phyloP scores from a whole-genome alignment of 2,329 filamentous ascomycete genomes.

The Paecilomyces dactylethromorphus region DNA sequence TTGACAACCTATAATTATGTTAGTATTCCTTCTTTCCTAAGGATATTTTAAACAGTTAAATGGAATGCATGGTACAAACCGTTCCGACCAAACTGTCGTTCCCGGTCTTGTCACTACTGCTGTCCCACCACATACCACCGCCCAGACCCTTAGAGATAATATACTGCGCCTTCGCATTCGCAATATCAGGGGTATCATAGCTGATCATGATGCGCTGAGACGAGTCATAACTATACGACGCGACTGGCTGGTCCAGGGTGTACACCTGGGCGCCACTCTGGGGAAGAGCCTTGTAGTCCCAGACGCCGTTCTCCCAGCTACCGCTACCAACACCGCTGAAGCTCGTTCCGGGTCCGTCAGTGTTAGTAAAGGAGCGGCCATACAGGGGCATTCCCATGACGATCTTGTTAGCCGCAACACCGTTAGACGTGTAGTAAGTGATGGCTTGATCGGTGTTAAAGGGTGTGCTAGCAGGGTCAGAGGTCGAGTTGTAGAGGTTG shows the following conservation, averaged over 20 bases:
- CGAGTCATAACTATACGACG: conserved; percentile 63
- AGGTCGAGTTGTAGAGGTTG: conserved; percentile 60
- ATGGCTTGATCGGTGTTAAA: conserved; percentile 71
- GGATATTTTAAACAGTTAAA: neutral
- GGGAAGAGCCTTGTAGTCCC: conserved; percentile 84
- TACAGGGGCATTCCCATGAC: conserved; percentile 91
- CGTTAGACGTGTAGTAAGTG: conserved; percentile 58
- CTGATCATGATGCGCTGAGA: conserved; percentile 57
- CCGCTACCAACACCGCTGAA: conserved; percentile 71
- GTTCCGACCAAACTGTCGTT: conserved; percentile 61
- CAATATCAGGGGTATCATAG: conserved; percentile 68
- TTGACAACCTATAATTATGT: conserved; percentile 21
- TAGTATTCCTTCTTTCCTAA: neutral
- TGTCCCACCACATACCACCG: conserved; percentile 98
- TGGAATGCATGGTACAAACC: conserved; percentile 14
- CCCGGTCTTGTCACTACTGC: conserved; percentile 65
- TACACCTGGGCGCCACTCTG: conserved; percentile 56
- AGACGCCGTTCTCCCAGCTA: conserved; percentile 77
- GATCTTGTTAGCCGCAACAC: conserved; percentile 64
- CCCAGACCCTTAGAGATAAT: conserved; percentile 63
- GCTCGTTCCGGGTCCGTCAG: conserved; percentile 63
- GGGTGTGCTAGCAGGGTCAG: conserved; percentile 61
- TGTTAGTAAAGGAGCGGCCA: conserved; percentile 75
- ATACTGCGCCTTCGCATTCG: conserved; percentile 63
- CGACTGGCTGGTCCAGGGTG: conserved; percentile 54